These are phyloP conservation scores for Candida glucosophila DNA, from an alignment of 1,139 yeast species.

Conservation along the genomic window DNA sequence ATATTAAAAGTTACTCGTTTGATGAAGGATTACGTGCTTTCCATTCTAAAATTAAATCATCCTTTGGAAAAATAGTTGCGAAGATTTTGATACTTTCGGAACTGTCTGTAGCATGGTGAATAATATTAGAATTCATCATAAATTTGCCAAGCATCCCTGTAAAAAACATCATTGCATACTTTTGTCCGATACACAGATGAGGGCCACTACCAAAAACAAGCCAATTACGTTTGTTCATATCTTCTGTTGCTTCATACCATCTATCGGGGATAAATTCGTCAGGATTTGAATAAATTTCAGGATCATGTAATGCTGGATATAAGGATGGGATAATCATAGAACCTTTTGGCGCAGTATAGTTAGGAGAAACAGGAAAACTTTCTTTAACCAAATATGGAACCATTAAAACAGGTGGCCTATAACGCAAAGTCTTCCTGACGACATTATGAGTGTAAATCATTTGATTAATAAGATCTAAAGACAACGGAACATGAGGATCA, in stretches of 20 bases:
- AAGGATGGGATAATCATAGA: slow-evolving; percentile 93
- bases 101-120: slow-evolving; percentile 71
- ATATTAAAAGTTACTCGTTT: no score
- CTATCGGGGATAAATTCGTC: slow-evolving; percentile 93
- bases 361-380: slow-evolving; percentile 71
- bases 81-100: slow-evolving; percentile 92
- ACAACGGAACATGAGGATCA: slow-evolving; percentile 54
- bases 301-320: slow-evolving; percentile 94
- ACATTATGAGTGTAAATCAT: slow-evolving; percentile 88
- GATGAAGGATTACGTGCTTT: slow-evolving; percentile 53
- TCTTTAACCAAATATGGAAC: slow-evolving; percentile 92
- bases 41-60: slow-evolving; percentile 79
- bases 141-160: slow-evolving; percentile 89
- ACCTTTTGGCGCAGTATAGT: slow-evolving; percentile 91
- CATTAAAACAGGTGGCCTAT: slow-evolving; percentile 97
- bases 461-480: slow-evolving; percentile 66
- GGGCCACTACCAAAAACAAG: slow-evolving; percentile 96
- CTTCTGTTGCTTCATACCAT: slow-evolving; percentile 51
- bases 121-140: slow-evolving; percentile 67
- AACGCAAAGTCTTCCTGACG: slow-evolving; percentile 84
- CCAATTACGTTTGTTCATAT: slow-evolving; percentile 78
- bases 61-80: slow-evolving; percentile 97
- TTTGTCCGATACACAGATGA: slow-evolving; percentile 91
- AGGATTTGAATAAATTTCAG: slow-evolving; percentile 90
- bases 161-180: slow-evolving; percentile 83